Evolutionary conservation across 768 basidiomycete genomes (phyloP).

Genomic region (Tricholoma furcatifolium): DNA sequence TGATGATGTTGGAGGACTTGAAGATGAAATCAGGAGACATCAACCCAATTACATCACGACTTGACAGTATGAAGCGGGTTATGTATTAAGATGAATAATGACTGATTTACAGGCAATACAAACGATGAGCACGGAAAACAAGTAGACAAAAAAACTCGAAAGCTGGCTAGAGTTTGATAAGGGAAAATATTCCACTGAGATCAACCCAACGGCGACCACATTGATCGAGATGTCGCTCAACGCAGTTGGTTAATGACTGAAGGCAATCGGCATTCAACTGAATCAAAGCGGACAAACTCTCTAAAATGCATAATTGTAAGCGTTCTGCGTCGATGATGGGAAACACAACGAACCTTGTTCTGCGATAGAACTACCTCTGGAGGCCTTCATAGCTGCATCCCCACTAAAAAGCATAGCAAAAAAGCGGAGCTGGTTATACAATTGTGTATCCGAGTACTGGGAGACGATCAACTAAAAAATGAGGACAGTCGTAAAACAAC

Average conservation of each 20-base stretch:
- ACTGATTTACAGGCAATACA: no score
- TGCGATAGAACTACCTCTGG: slow-evolving; percentile 39
- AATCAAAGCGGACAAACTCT: slow-evolving; percentile 51
- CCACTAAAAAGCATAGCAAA: slow-evolving; percentile 77
- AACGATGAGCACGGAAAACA: no score
- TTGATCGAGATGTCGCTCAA: slow-evolving; percentile 80
- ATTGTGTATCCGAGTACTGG: slow-evolving; percentile 42
- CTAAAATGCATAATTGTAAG: slow-evolving; percentile 31
- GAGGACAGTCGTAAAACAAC: slow-evolving; percentile 17
- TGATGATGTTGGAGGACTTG: no score
- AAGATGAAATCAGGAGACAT: no score
- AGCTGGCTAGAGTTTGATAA: slow-evolving; percentile 64
- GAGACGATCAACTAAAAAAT: slow-evolving; percentile 2
- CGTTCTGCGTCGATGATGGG: neutral
- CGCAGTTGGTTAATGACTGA: slow-evolving; percentile 48
- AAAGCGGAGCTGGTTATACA: slow-evolving; percentile 91
- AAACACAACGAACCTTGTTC: slow-evolving; percentile 32
- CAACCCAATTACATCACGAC: no score
- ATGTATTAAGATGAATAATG: no score
- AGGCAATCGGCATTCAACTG: slow-evolving; percentile 52
- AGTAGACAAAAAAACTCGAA: neutral
- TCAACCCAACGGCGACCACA: slow-evolving; percentile 92
- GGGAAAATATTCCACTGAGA: slow-evolving; percentile 75
- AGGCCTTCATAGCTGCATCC: slow-evolving; percentile 55
- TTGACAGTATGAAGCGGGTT: no score